Percentiles rank a stretch among this genome's conserved stretches.
Evolutionary conservation across 2,329 filamentous ascomycete genomes (phyloP).

Genomic region (Harringtonia aguacate): DNA sequence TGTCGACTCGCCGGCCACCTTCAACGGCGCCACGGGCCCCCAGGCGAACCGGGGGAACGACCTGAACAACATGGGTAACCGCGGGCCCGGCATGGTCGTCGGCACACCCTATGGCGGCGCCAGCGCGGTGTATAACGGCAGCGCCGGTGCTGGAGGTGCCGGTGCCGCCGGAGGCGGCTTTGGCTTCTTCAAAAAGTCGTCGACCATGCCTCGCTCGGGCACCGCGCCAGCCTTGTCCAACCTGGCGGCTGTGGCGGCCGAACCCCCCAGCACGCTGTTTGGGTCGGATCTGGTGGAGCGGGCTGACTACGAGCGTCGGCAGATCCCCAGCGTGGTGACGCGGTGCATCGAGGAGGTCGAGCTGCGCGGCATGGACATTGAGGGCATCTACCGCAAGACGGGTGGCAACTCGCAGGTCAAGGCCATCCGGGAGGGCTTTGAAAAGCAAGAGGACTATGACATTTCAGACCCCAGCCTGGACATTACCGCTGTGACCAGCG

Average conservation of each 20-base stretch:
- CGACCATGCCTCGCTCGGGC: slow-evolving; percentile 39
- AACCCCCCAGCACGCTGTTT: slow-evolving; percentile 57
- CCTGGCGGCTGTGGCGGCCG: slow-evolving; percentile 19
- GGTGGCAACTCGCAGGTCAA: slow-evolving; percentile 89
- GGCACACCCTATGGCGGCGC: neutral
- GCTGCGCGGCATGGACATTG: slow-evolving; percentile 88
- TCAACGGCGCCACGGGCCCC: slow-evolving; percentile 18
- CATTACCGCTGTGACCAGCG: slow-evolving; percentile 91
- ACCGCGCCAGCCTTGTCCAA: slow-evolving; percentile 20
- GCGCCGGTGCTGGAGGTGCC: slow-evolving; percentile 4
- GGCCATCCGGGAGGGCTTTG: slow-evolving; percentile 82
- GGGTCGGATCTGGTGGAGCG: slow-evolving; percentile 81
- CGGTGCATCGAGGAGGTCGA: slow-evolving; percentile 97
- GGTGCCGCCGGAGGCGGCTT: slow-evolving; percentile 42
- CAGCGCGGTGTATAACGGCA: neutral
- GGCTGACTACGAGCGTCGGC: slow-evolving; percentile 76
- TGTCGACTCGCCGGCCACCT: slow-evolving; percentile 34
- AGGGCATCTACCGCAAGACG: slow-evolving; percentile 96
- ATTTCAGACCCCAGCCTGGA: slow-evolving; percentile 90
- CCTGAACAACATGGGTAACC: slow-evolving; percentile 5
- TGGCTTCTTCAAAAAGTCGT: slow-evolving; percentile 59
- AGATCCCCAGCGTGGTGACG: slow-evolving; percentile 83
- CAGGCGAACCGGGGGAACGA: slow-evolving; percentile 15
- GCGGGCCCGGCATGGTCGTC: neutral
- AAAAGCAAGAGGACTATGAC: slow-evolving; percentile 74